Base-by-base conservation (phyloP, 768 basidiomycete genomes). In the Amanita jacksonii region DNA sequence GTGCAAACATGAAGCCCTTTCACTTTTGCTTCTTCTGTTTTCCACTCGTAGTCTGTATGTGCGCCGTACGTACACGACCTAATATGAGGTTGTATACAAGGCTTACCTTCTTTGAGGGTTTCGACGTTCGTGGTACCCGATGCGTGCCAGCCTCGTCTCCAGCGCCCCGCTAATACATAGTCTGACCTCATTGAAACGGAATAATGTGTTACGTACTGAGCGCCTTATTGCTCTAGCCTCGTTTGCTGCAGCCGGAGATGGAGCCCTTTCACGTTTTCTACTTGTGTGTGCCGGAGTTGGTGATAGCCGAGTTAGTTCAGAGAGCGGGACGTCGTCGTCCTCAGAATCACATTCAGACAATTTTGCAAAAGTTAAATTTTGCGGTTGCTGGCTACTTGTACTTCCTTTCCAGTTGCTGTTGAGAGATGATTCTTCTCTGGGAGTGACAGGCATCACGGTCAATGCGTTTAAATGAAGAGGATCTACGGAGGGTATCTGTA, bases 311-410 rank as follows among this genome's bases (percentile, higher is more conserved):
- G 46, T 50, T 22, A 61, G 31, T 27, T 56, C 50, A 22, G 61
- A 57, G 3, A 58, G 48, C 3, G 57, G 52, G 9, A 47, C 43
- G 35, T 60, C 57, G 31, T 49, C 50, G 33, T 56, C 57, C 10
- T 56, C 57, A 13, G 52, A 55, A 38, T 60, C 59, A 5, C 25
- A 36, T 28, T 31, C 43, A 24, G 46, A 36, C 15, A 52, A 38
- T 25, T 46, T 39, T 20, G 51, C 36, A 36, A 52, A 50, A 18
- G 38, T 50, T 23, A 38, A 33, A 10, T 22, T 15, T 30, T 23
- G 32, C 31, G 32, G 19, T 37, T 24, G 9, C 5, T 34, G 18
- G 22, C 39, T 31, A 7, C 19, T 36, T 20, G 8, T 13, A 36
- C 28, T 41, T 47, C 37, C n/a, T 28, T 36, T 35, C 46, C 24